phyloP scores from a whole-genome alignment of 495 filamentous ascomycete genomes.

The Opeltia flavorubescens region DNA sequence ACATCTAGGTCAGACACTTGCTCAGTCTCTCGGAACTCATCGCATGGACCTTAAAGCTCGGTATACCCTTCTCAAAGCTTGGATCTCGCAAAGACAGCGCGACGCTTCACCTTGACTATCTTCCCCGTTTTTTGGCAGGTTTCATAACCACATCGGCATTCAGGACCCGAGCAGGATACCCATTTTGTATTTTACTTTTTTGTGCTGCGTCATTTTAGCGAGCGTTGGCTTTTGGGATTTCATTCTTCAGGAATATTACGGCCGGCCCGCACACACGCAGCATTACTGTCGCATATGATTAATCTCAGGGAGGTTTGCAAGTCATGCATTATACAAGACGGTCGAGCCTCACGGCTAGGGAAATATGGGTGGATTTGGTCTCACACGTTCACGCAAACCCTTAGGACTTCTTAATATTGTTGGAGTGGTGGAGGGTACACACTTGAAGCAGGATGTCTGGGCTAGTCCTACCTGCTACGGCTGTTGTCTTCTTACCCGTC shows the following conservation, averaged over 20 bases:
- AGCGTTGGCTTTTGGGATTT: conserved; percentile 18
- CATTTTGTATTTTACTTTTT: conserved; percentile 18
- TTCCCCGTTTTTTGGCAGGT: no score
- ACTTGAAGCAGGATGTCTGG: conserved; percentile 10
- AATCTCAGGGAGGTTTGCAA: conserved; percentile 27
- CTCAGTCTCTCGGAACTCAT: conserved; percentile 26
- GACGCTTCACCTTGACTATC: neutral
- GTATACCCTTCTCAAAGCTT: no score
- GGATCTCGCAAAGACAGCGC: no score
- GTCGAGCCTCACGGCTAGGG: conserved; percentile 48
- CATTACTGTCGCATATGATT: conserved; percentile 22
- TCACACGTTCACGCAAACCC: conserved; percentile 13
- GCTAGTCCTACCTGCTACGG: conserved; percentile 13
- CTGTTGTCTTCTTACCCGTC: conserved; percentile 15
- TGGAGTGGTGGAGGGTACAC: conserved; percentile 20
- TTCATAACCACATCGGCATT: conserved; percentile 22
- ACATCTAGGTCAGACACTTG: neutral
- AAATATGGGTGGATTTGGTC: conserved; percentile 31
- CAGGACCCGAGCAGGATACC: conserved; percentile 30
- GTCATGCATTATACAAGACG: conserved; percentile 37
- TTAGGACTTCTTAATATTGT: conserved; percentile 11
- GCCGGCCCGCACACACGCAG: conserved; percentile 31
- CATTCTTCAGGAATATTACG: conserved; percentile 25
- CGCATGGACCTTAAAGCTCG: conserved; percentile 33
- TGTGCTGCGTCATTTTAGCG: conserved; percentile 27